Evolutionary conservation across 2,329 filamentous ascomycete genomes (phyloP).

Genomic region (Diaporthe sp.): DNA sequence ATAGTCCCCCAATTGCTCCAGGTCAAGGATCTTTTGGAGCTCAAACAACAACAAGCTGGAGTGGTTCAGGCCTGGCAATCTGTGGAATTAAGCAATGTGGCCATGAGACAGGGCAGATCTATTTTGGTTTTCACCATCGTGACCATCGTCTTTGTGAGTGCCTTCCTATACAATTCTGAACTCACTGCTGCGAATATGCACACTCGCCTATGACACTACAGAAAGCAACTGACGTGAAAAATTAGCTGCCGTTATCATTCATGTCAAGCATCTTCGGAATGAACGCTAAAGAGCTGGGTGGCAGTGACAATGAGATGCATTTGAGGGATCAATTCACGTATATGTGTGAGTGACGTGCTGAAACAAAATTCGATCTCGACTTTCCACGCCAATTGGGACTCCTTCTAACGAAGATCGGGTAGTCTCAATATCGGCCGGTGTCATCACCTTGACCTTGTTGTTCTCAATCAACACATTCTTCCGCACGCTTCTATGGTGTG

Average conservation of each 20-base stretch:
- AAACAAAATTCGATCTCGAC: not conserved
- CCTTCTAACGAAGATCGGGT: not conserved
- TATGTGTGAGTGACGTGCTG: not conserved
- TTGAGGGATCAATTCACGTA: not conserved
- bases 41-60: not conserved
- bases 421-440: not conserved
- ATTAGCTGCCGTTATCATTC: not conserved
- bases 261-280: slow-evolving; percentile 8
- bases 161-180: not conserved
- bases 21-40: not conserved
- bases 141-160: not conserved
- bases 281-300: not conserved
- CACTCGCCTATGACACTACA: not conserved
- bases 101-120: not conserved
- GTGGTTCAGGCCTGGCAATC: slow-evolving; percentile 1
- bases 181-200: not conserved
- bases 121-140: not conserved
- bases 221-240: not conserved
- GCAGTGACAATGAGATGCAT: not conserved
- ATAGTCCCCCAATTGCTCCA: fast-evolving
- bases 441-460: not conserved
- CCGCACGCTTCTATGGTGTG: not conserved
- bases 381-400: not conserved
- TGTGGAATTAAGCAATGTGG: not conserved
- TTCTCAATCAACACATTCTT: not conserved